phyloP scores from a whole-genome alignment of 2,329 filamentous ascomycete genomes.

The Cladosporium sp. region DNA sequence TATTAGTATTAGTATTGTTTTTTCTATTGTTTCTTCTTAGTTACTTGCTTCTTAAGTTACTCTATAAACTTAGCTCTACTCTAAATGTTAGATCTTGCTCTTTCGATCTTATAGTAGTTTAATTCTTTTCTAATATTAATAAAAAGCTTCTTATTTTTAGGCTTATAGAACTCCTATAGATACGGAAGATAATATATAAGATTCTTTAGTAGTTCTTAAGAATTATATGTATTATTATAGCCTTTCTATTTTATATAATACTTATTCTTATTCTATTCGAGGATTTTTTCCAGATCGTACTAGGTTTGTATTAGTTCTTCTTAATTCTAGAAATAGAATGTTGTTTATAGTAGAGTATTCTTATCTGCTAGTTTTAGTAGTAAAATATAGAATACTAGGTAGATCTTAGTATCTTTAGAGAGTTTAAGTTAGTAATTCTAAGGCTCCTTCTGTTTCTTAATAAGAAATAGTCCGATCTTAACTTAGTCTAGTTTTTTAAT shows the following conservation, averaged over 20 bases:
- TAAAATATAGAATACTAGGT: slow-evolving; percentile 14
- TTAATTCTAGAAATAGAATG: not conserved
- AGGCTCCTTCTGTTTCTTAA: slow-evolving; percentile 7
- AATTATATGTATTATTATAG: not conserved
- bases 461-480: slow-evolving; percentile 17
- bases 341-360: not conserved
- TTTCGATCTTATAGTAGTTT: not conserved
- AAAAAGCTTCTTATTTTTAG: not conserved
- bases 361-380: slow-evolving; percentile 4
- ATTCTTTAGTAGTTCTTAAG: not conserved
- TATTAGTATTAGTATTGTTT: not conserved
- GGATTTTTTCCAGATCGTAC: not conserved
- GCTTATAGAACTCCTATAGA: not conserved
- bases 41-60: not conserved
- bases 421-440: slow-evolving; percentile 11
- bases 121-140: not conserved
- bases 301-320: not conserved
- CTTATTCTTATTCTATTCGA: not conserved
- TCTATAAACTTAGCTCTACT: not conserved
- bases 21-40: not conserved
- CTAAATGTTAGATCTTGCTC: not conserved
- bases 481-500: slow-evolving; percentile 18
- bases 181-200: not conserved
- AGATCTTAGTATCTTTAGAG: not conserved
- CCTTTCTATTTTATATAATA: not conserved